phyloP scores from a whole-genome alignment of 1,139 yeast species.

The Geotrichum restrictum region DNA sequence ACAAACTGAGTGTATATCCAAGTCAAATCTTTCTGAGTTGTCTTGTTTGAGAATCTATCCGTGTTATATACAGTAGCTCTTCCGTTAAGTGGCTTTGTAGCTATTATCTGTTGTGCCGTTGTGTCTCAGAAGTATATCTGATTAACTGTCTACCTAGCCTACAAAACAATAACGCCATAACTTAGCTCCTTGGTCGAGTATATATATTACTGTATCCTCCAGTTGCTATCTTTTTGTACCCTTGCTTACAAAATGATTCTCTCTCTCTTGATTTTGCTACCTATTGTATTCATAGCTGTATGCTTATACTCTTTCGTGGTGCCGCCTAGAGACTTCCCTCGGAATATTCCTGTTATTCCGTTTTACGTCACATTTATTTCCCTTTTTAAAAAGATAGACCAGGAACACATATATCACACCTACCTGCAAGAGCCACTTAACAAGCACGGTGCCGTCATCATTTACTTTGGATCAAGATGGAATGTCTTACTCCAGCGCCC shows the following conservation, averaged over 20 bases:
- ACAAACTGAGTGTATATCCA: too few species aligned
- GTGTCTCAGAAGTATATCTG: too few species aligned
- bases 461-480: conserved; percentile 63
- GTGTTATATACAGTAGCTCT: too few species aligned
- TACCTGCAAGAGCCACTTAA: conserved; percentile 45
- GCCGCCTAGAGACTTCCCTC: conserved; percentile 42
- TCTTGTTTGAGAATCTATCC: too few species aligned
- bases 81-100: not conserved
- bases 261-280: not conserved
- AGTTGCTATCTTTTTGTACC: not conserved
- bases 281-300: not conserved
- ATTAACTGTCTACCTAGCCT: too few species aligned
- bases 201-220: not conserved
- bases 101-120: not conserved
- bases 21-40: too few species aligned
- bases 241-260: not conserved
- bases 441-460: conserved; percentile 55
- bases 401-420: conserved; percentile 45
- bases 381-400: conserved; percentile 47
- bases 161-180: too few species aligned
- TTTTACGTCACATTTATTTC: conserved; percentile 57
- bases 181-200: too few species aligned
- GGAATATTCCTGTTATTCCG: conserved; percentile 56
- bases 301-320: conserved; percentile 24
- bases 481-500: conserved; percentile 54